phyloP scores from a whole-genome alignment of 495 filamentous ascomycete species.

The Cercophora sp. region DNA sequence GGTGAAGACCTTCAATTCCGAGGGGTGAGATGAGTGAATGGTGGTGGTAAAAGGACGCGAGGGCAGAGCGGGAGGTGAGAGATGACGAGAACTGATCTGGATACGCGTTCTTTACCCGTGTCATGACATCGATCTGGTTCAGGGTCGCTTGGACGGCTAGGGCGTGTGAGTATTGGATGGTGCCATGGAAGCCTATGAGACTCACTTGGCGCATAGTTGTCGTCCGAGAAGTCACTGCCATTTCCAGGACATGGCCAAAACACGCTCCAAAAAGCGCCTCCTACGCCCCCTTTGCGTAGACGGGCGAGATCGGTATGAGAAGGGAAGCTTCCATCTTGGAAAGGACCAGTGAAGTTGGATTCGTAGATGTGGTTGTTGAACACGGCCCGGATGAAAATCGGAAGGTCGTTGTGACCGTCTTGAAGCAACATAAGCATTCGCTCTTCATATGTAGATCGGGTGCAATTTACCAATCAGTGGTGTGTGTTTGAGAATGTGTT shows the following conservation, averaged over 20 bases:
- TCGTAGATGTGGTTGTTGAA: slow-evolving; percentile 78
- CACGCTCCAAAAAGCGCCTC: slow-evolving; percentile 90
- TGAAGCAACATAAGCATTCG: too few species aligned
- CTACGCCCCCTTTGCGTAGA: slow-evolving; percentile 53
- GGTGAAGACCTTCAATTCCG: slow-evolving; percentile 89
- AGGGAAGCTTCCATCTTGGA: slow-evolving; percentile 60
- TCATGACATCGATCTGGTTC: slow-evolving; percentile 79
- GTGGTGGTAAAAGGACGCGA: slow-evolving; percentile 51
- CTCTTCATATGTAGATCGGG: too few species aligned
- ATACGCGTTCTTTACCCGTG: slow-evolving; percentile 63
- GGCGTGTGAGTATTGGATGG: background rate
- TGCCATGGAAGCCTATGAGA: background rate
- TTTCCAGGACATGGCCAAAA: slow-evolving; percentile 74
- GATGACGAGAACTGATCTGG: slow-evolving; percentile 62
- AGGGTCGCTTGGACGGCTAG: slow-evolving; percentile 60
- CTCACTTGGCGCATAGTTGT: slow-evolving; percentile 55
- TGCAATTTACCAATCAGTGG: slow-evolving; percentile 79
- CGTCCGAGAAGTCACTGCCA: slow-evolving; percentile 65
- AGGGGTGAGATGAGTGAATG: slow-evolving; percentile 62
- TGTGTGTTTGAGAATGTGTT: slow-evolving; percentile 63
- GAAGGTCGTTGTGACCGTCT: slow-evolving; percentile 94
- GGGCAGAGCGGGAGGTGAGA: slow-evolving; percentile 53
- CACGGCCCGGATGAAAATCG: slow-evolving; percentile 62
- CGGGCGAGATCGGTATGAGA: slow-evolving; percentile 78
- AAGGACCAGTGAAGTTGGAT: slow-evolving; percentile 64